Conservation (phyloP, 441 rosid species). For the Brassica balearica region DNA sequence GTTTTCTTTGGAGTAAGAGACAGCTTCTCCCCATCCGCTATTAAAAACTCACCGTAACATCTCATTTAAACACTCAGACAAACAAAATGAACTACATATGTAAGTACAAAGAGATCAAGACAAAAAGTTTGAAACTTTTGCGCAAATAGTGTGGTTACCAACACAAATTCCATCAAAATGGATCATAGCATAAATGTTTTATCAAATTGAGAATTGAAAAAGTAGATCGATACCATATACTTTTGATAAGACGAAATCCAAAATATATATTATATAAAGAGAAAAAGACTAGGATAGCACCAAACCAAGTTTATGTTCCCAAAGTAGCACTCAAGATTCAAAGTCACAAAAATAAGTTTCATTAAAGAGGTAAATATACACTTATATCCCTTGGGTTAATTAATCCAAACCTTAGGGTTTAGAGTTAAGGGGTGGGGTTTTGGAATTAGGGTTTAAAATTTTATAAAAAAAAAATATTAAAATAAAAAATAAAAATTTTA, state of each 20-base stretch:
- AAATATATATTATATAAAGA: background rate
- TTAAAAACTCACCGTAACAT: constrained; percentile 11
- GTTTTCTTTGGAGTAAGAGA: constrained; percentile 71
- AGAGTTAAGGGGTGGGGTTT: too few species aligned
- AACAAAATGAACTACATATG: background rate
- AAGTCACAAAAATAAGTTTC: too few species aligned
- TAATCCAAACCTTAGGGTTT: too few species aligned
- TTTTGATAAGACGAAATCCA: background rate
- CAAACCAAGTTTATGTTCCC: too few species aligned
- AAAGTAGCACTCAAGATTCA: too few species aligned
- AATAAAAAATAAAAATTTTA: too few species aligned
- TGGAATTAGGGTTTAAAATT: too few species aligned
- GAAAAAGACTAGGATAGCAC: too few species aligned
- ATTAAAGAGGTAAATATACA: too few species aligned
- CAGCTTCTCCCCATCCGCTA: constrained; percentile 45
- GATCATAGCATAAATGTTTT: background rate
- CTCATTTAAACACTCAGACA: constrained; percentile 8
- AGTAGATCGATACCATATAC: background rate
- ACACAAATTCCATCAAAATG: background rate
- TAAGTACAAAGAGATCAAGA: too few species aligned
- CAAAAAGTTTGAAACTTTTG: background rate
- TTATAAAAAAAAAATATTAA: too few species aligned
- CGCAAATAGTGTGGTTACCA: background rate
- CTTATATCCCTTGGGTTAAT: too few species aligned
- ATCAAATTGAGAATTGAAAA: background rate